Percentiles rank a stretch among this genome's conserved stretches.
phyloP scores from a whole-genome alignment of 768 basidiomycete genomes.

The Leccinum sublutescens region DNA sequence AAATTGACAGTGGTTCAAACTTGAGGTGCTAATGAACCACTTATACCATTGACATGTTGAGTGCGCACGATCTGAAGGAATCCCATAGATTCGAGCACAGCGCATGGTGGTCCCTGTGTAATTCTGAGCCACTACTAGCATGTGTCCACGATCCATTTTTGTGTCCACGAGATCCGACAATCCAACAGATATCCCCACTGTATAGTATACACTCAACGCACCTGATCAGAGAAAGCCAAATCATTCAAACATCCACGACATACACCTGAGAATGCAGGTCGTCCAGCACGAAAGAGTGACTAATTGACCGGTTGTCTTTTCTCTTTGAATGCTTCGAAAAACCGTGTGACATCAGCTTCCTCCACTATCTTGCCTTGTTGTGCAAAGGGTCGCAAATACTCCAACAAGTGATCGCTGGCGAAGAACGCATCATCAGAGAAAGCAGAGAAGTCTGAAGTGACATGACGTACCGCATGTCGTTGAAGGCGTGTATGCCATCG shows the following conservation, averaged over 20 bases:
- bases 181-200: not conserved
- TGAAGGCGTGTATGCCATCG: conserved; percentile 83
- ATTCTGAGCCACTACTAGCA: no score
- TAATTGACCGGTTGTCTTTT: conserved; percentile 12
- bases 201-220: not conserved
- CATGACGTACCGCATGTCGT: conserved; percentile 67
- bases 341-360: conserved; percentile 65
- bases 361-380: conserved; percentile 72
- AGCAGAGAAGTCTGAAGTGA: not conserved
- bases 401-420: conserved; percentile 64
- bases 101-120: no score
- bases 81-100: no score
- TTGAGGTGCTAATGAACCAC: no score
- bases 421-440: conserved; percentile 2
- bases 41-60: no score
- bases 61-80: no score
- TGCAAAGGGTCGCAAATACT: conserved; percentile 77
- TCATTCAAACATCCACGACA: not conserved
- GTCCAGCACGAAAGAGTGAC: not conserved
- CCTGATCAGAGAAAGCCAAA: not conserved
- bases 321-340: conserved; percentile 58
- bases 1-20: no score
- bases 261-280: not conserved
- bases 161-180: no score
- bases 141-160: no score